These are phyloP conservation scores for Cucumis melo DNA, from an alignment of 306 rosid species.

Conservation along the genomic window DNA sequence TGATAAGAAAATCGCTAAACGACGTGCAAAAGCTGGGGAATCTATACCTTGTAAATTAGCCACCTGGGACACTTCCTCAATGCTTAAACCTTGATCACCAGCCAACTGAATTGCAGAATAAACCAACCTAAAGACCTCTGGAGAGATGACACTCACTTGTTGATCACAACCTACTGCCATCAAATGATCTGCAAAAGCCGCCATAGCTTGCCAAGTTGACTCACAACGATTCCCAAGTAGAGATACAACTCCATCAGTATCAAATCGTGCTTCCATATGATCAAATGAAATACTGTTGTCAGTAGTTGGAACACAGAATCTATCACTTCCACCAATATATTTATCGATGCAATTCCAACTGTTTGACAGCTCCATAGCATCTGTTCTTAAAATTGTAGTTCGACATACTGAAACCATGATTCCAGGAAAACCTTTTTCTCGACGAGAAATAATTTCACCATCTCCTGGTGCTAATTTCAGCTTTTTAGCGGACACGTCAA, in stretches of 20 bases:
- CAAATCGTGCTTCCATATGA: slow-evolving; percentile 23
- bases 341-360: slow-evolving; percentile 23
- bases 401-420: slow-evolving; percentile 34
- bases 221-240: slow-evolving; percentile 18
- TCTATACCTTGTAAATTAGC: slow-evolving; percentile 54
- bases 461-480: slow-evolving; percentile 46
- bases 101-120: slow-evolving; percentile 65
- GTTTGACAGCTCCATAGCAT: slow-evolving; percentile 38
- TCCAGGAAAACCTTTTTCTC: slow-evolving; percentile 95
- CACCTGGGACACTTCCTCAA: slow-evolving; percentile 48
- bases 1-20: neutral
- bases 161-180: slow-evolving; percentile 22
- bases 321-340: slow-evolving; percentile 16
- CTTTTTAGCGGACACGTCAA: slow-evolving; percentile 42
- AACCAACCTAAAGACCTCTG: slow-evolving; percentile 50
- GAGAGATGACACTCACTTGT: slow-evolving; percentile 24
- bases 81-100: slow-evolving; percentile 90
- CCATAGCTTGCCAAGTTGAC: slow-evolving; percentile 78
- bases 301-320: slow-evolving; percentile 7
- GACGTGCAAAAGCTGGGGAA: slow-evolving; percentile 6
- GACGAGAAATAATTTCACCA: slow-evolving; percentile 87
- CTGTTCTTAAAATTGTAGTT: slow-evolving; percentile 34
- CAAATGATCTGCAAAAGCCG: slow-evolving; percentile 42
- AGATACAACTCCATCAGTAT: slow-evolving; percentile 25
- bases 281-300: slow-evolving; percentile 21